Base-by-base conservation (phyloP, 2,329 filamentous ascomycete genomes). In the Neodidymelliopsis sp. region DNA sequence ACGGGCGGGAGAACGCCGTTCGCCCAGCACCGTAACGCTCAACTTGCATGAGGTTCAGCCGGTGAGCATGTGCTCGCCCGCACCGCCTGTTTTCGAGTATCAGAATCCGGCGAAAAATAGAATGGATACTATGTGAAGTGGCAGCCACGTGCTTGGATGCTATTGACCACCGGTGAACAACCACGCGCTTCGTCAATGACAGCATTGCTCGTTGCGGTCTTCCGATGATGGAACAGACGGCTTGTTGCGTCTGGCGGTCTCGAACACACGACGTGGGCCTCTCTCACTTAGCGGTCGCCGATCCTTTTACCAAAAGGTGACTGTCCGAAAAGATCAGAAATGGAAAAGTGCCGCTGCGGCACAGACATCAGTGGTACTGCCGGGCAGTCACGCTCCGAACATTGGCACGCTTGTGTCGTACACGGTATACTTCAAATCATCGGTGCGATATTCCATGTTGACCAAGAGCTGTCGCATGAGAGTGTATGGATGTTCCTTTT, bases 1-100 rank as follows among this genome's bases (percentile, higher is more conserved):
- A 57, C 56, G 59, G 61, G 54, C 58, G 61, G 61, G 61, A 64
- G 49, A 59, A 59, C 36, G 51, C 59, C 58, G 59, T 63, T 64
- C 54, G 47, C 51, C 39, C 46, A 53, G 42, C 45, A 15, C 29
- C 19, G 23, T 30, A 64, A 64, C 61, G 57, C 56, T 60, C 56
- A 51, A 47, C 53, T 37, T 63, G 62, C 65, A 65, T 65, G 52
- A 52, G 43, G 38, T 56, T 53, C 40, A 55, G 52, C 58, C 58
- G 50, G 61, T 63, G 53, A 59, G 56, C 57, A 54, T 54, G 49
- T 53, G 57, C 54, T 54, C 38, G 41, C 43, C 29, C 41, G 41
- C 39, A 38, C 44, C 30, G 44, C 47, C 22, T 16, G 20, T 29
- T 38, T n/a, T 5, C 22, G 23, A 37, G 28, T 18, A 7, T 29